These are phyloP conservation scores for Moniliophthora roreri DNA, from an alignment of 1,284 basidiomycete species.

Conservation along the genomic window DNA sequence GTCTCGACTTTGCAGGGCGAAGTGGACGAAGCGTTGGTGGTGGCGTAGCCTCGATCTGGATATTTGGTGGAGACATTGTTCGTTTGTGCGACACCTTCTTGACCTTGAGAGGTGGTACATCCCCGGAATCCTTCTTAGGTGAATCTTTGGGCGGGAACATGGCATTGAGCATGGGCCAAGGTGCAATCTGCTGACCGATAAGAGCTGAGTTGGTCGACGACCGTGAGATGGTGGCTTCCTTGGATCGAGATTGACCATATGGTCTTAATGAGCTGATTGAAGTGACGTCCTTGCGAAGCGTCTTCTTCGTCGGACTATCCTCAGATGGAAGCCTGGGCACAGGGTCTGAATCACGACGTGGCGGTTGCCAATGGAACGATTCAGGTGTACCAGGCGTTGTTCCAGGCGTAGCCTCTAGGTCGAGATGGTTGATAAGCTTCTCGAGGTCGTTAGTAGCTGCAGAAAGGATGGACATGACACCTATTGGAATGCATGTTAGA, in stretches of 20 bases:
- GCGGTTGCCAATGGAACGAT: conserved; percentile 6
- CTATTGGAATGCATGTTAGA: conserved; percentile 31
- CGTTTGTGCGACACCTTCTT: conserved; percentile 43
- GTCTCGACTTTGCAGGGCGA: conserved; percentile 42
- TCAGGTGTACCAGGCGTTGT: conserved; percentile 37
- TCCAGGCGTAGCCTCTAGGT: conserved; percentile 70
- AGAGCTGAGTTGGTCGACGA: conserved; percentile 21
- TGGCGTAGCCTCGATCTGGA: conserved; percentile 38
- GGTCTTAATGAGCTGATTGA: conserved; percentile 61
- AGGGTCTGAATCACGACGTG: not conserved
- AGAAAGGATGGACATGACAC: conserved; percentile 66
- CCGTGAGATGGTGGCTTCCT: conserved; percentile 16
- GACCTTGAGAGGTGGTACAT: not conserved
- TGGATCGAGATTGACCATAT: conserved; percentile 49
- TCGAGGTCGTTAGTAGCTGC: conserved; percentile 78
- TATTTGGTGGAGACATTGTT: conserved; percentile 51
- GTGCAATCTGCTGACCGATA: conserved; percentile 62
- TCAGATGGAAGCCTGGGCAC: conserved; percentile 13
- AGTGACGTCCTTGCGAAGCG: conserved; percentile 37
- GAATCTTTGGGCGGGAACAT: conserved; percentile 45
- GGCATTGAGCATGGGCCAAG: conserved; percentile 56
- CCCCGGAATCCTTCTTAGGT: conserved; percentile 19
- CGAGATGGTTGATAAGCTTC: conserved; percentile 69
- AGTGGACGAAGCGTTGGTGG: conserved; percentile 60
- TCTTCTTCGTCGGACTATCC: conserved; percentile 38